Percentiles rank a stretch among this genome's conserved stretches.
phyloP scores from a whole-genome alignment of 2,329 filamentous ascomycete genomes.

The Aspergillus calidoustus region DNA sequence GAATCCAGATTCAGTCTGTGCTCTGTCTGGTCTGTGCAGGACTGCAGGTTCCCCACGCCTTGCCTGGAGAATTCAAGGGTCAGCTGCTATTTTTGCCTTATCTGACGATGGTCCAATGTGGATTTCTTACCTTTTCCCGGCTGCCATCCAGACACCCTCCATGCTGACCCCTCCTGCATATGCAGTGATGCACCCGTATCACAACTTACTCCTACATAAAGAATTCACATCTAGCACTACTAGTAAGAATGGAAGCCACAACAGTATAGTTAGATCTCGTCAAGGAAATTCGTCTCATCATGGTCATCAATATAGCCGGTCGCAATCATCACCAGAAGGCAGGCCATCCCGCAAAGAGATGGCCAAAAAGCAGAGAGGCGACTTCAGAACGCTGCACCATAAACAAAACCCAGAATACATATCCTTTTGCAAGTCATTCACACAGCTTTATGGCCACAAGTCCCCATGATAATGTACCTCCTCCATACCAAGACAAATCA shows the following conservation, averaged over 20 bases:
- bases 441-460: conserved; percentile 14
- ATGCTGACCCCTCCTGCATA: background rate
- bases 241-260: conserved; percentile 17
- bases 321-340: conserved; percentile 25
- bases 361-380: conserved; percentile 19
- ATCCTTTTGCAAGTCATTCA: conserved; percentile 17
- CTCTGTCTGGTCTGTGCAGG: conserved; percentile 1
- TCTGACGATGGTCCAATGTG: background rate
- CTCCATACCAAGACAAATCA: conserved; percentile 5
- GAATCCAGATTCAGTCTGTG: conserved; percentile 12
- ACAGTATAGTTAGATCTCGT: conserved; percentile 27
- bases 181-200: background rate
- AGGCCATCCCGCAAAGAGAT: conserved; percentile 25
- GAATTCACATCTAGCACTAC: background rate
- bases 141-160: too few species aligned
- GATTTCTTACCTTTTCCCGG: background rate
- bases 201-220: background rate
- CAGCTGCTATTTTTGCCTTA: background rate
- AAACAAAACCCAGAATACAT: conserved; percentile 23
- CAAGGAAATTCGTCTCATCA: conserved; percentile 44
- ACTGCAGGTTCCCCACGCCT: background rate
- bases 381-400: conserved; percentile 22
- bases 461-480: conserved; percentile 11
- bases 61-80: background rate
- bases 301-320: conserved; percentile 37